These are phyloP conservation scores for Mycena amicta DNA, from an alignment of 768 basidiomycete species.

Conservation along the genomic window DNA sequence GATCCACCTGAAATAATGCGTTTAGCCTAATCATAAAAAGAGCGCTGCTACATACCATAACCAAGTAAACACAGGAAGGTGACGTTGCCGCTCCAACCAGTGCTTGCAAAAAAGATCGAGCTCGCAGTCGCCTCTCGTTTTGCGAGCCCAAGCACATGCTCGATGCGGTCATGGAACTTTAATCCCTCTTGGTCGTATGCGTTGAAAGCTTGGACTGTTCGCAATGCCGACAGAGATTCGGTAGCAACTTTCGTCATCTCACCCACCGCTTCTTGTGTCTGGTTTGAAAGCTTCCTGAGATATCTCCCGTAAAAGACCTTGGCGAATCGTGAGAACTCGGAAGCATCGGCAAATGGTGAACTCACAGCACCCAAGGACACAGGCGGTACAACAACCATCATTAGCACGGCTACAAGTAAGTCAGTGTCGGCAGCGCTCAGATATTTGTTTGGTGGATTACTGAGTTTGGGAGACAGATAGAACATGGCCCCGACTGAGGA, in stretches of 20 bases:
- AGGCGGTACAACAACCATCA: constrained; percentile 91
- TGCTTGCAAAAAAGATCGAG: constrained; percentile 91
- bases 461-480: constrained; percentile 86
- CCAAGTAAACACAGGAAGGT: constrained; percentile 87
- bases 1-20: constrained; percentile 72
- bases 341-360: constrained; percentile 13
- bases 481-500: constrained; percentile 89
- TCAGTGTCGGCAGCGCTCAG: constrained; percentile 5
- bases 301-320: constrained; percentile 97
- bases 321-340: constrained; percentile 1
- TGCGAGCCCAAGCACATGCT: constrained; percentile 70
- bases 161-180: constrained; percentile 72
- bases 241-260: constrained; percentile 96
- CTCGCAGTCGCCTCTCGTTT: constrained; percentile 88
- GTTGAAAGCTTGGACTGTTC: constrained; percentile 92
- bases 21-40: background rate
- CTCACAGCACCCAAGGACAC: constrained; percentile 81
- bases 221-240: constrained; percentile 84
- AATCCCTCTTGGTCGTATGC: constrained; percentile 74
- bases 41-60: constrained; percentile 72
- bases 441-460: constrained; percentile 1
- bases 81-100: constrained; percentile 91
- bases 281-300: constrained; percentile 85
- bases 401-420: constrained; percentile 55
- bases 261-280: constrained; percentile 93